A percentile compares a stretch with the other conserved stretches of the same genome.
phyloP scores from a whole-genome alignment of 2,329 filamentous ascomycete genomes.

The Dryadomyces quercus-mongolicae region DNA sequence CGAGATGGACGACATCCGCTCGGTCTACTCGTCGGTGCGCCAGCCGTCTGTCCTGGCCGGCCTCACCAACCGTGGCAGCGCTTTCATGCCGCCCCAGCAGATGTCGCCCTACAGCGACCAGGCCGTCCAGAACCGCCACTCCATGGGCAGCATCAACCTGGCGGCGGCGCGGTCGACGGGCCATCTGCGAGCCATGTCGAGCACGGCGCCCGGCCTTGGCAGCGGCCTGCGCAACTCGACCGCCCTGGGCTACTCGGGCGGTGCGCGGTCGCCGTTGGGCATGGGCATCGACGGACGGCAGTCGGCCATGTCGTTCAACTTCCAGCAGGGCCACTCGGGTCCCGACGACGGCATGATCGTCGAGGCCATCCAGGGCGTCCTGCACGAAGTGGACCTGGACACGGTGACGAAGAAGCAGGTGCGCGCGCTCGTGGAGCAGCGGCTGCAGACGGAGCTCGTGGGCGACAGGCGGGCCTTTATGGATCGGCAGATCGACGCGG shows the following conservation, averaged over 20 bases:
- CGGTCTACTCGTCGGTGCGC: constrained; percentile 84
- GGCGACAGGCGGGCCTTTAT: constrained; percentile 83
- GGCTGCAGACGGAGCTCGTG: constrained; percentile 75
- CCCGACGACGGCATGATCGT: constrained; percentile 72
- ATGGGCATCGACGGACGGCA: constrained; percentile 32
- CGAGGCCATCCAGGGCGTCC: constrained; percentile 70
- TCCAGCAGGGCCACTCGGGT: constrained; percentile 46
- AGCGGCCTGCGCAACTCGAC: constrained; percentile 22
- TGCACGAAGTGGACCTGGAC: constrained; percentile 84
- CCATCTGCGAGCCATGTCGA: constrained; percentile 39
- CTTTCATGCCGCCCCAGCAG: constrained; percentile 66
- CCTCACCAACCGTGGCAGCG: constrained; percentile 55
- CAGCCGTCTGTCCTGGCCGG: constrained; percentile 80
- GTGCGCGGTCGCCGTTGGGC: constrained; percentile 33
- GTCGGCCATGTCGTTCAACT: constrained; percentile 45
- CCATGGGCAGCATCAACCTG: constrained; percentile 49
- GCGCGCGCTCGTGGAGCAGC: constrained; percentile 80
- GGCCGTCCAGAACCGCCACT: constrained; percentile 57
- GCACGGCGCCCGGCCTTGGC: constrained; percentile 27
- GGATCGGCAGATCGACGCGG: constrained; percentile 84
- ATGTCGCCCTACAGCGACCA: constrained; percentile 25
- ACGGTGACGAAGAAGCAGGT: constrained; percentile 98
- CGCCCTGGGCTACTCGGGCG: constrained; percentile 34
- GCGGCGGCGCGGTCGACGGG: constrained; percentile 46
- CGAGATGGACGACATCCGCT: constrained; percentile 98